Percentiles rank a stretch among this genome's conserved stretches.
Evolutionary conservation across 768 basidiomycete genomes (phyloP).

Genomic region (Boletales sp.): DNA sequence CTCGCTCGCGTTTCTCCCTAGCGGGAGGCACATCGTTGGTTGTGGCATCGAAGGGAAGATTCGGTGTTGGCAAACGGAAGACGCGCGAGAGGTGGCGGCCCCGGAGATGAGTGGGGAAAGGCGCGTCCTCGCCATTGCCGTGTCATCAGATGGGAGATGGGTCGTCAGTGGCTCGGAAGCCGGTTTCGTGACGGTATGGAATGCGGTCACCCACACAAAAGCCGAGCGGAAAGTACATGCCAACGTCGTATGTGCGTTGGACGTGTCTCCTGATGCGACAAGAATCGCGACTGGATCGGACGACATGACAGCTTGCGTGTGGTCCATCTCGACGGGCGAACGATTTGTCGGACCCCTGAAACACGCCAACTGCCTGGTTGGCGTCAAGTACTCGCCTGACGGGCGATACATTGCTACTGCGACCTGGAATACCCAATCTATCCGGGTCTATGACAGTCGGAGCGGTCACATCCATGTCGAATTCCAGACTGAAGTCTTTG

Average conservation of each 20-base stretch:
- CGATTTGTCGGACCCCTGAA: too few relatives aligned
- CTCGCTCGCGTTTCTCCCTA: background rate
- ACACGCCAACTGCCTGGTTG: background rate
- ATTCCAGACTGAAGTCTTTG: background rate
- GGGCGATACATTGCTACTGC: constrained; percentile 9
- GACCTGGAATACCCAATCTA: background rate
- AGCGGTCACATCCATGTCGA: background rate
- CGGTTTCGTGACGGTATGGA: background rate
- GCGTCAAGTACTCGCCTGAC: constrained; percentile 11
- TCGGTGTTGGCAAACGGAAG: background rate
- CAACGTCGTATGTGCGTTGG: background rate
- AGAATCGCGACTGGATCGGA: constrained; percentile 1
- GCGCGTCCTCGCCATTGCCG: background rate
- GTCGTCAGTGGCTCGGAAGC: background rate
- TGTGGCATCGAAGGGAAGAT: background rate
- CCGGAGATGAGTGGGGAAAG: background rate
- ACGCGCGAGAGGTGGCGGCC: background rate
- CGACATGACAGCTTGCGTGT: background rate
- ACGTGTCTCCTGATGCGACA: constrained; percentile 12
- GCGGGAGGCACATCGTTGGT: background rate
- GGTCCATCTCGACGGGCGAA: background rate
- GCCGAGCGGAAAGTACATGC: background rate
- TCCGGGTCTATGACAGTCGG: constrained; percentile 5
- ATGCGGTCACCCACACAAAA: background rate
- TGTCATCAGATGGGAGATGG: background rate